phyloP scores from a whole-genome alignment of 2,329 filamentous ascomycete genomes.

The Graphiopsis chlorocephala region DNA sequence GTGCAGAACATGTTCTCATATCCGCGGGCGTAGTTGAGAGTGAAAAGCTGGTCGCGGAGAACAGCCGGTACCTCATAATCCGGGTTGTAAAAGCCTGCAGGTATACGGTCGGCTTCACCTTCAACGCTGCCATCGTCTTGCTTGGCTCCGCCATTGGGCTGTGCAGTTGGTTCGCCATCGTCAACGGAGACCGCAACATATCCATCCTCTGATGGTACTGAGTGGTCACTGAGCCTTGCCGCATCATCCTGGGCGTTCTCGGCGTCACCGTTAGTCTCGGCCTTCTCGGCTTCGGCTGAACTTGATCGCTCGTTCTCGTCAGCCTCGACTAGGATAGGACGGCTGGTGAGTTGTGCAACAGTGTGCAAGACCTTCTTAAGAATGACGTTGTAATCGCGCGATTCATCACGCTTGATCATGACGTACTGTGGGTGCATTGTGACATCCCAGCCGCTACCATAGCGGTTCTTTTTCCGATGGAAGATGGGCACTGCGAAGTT shows the following conservation, averaged over 20 bases:
- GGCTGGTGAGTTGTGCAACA: constrained; percentile 72
- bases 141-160: neutral
- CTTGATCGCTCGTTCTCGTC: constrained; percentile 20
- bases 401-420: constrained; percentile 70
- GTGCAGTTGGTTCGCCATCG: constrained; percentile 39
- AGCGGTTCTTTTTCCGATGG: constrained; percentile 50
- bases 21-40: constrained; percentile 63
- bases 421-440: constrained; percentile 58
- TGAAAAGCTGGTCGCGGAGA: constrained; percentile 68
- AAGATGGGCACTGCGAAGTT: constrained; percentile 69
- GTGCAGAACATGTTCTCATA: constrained; percentile 60
- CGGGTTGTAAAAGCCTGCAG: constrained; percentile 26
- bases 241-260: constrained; percentile 48
- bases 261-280: constrained; percentile 35
- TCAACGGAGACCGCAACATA: constrained; percentile 88
- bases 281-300: constrained; percentile 4
- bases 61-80: constrained; percentile 54
- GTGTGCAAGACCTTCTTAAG: constrained; percentile 76
- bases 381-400: constrained; percentile 66
- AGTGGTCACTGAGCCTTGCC: constrained; percentile 69
- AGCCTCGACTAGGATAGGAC: constrained; percentile 58
- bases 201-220: constrained; percentile 83
- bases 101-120: constrained; percentile 24
- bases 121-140: constrained; percentile 31
- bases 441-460: constrained; percentile 25